Conservation (phyloP, 495 filamentous ascomycete genomes). For the Hyphodiscus hymeniophilus region DNA sequence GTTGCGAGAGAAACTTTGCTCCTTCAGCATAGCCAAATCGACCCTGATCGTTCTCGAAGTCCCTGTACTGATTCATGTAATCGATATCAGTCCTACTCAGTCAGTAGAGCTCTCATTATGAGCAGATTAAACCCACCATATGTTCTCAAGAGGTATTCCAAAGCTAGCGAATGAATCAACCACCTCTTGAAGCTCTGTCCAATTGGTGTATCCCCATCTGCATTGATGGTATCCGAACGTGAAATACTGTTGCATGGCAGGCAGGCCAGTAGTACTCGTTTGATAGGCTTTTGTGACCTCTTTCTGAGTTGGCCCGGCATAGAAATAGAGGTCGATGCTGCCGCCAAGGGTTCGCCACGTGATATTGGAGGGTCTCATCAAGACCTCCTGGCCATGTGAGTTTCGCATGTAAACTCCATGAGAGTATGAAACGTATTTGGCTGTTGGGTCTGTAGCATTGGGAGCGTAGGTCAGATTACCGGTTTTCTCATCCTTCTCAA, state of each 20-base stretch:
- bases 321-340: slow-evolving; percentile 75
- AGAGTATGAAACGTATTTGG: slow-evolving; percentile 55
- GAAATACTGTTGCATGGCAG: slow-evolving; percentile 87
- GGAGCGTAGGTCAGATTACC: slow-evolving; percentile 45
- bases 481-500: slow-evolving; percentile 40
- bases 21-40: slow-evolving; percentile 58
- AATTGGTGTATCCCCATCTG: slow-evolving; percentile 72
- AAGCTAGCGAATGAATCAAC: slow-evolving; percentile 65
- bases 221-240: slow-evolving; percentile 81
- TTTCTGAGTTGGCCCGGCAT: slow-evolving; percentile 62
- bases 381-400: slow-evolving; percentile 67
- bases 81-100: slow-evolving; percentile 81
- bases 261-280: slow-evolving; percentile 55
- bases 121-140: slow-evolving; percentile 46
- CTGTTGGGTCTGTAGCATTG: slow-evolving; percentile 42
- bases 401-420: slow-evolving; percentile 82
- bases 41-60: slow-evolving; percentile 68
- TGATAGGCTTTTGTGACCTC: slow-evolving; percentile 67
- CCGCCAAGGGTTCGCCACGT: slow-evolving; percentile 79
- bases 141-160: slow-evolving; percentile 71
- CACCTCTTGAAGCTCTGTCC: slow-evolving; percentile 65
- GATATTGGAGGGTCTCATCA: slow-evolving; percentile 55
- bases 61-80: slow-evolving; percentile 60
- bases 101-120: no score
- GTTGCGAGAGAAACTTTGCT: slow-evolving; percentile 51